A percentile compares a stretch with the other conserved stretches of the same genome.
Evolutionary conservation across 1,284 basidiomycete species (phyloP).

Genomic region (Rhodofomes roseus): DNA sequence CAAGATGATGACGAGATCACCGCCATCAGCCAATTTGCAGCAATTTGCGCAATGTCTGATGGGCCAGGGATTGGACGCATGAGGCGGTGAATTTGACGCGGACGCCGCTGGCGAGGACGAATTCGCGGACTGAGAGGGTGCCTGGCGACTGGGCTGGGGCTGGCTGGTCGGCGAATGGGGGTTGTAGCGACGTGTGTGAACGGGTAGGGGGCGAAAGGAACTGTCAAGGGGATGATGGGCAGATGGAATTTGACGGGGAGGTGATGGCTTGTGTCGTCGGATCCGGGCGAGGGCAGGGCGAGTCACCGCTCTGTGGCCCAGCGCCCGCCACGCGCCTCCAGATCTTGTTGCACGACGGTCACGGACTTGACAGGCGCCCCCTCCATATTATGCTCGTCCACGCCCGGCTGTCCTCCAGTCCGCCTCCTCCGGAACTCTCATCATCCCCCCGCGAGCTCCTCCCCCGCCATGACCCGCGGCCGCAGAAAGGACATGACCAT

Average conservation of each 20-base stretch:
- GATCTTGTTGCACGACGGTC: slow-evolving; percentile 7
- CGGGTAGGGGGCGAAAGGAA: neutral
- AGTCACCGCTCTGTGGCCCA: slow-evolving; percentile 5
- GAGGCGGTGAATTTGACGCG: neutral
- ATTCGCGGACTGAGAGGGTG: neutral
- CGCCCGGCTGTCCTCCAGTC: neutral
- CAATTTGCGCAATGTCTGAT: neutral
- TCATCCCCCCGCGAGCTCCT: neutral
- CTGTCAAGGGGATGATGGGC: slow-evolving; percentile 2
- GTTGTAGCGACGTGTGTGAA: neutral
- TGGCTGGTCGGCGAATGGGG: neutral
- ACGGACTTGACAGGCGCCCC: slow-evolving; percentile 5
- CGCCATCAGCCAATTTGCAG: slow-evolving; percentile 7
- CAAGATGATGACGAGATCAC: slow-evolving; percentile 4
- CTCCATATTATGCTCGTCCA: slow-evolving; percentile 3
- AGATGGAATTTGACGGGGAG: slow-evolving; percentile 9
- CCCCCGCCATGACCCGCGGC: slow-evolving; percentile 50
- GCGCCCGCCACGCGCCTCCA: slow-evolving; percentile 6
- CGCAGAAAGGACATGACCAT: slow-evolving; percentile 59
- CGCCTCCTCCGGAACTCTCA: slow-evolving; percentile 1
- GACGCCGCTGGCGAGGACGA: neutral
- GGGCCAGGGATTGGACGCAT: neutral
- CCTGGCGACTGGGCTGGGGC: neutral
- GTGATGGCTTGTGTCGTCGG: slow-evolving; percentile 8
- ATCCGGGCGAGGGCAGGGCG: slow-evolving; percentile 3